Conservation (phyloP, 176 grass and related monocot genomes). For the Oryza rufipogon region DNA sequence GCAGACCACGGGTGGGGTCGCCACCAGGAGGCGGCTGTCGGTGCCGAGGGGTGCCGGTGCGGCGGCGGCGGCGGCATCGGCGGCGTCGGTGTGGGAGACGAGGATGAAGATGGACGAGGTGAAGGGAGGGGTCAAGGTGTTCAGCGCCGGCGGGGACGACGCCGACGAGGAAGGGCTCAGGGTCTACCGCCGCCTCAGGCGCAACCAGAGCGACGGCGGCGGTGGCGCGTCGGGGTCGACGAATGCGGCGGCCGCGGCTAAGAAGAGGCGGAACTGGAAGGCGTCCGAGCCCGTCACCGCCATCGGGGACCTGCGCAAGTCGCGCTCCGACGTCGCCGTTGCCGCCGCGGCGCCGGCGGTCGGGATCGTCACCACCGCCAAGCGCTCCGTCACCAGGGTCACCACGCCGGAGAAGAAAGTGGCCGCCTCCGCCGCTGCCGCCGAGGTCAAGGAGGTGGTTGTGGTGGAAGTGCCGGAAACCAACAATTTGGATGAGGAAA, state of each 20-base stretch:
- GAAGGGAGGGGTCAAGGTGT: slow-evolving; percentile 89
- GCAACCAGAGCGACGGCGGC: slow-evolving; percentile 67
- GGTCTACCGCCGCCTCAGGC: slow-evolving; percentile 62
- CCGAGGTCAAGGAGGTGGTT: slow-evolving; percentile 63
- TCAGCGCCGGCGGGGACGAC: slow-evolving; percentile 54
- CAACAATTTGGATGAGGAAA: slow-evolving; percentile 28
- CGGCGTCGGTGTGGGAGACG: slow-evolving; percentile 69
- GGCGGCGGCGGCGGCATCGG: slow-evolving; percentile 25
- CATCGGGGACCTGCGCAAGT: slow-evolving; percentile 61
- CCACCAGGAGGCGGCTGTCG: slow-evolving; percentile 56
- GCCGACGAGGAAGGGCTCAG: slow-evolving; percentile 79
- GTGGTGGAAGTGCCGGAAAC: slow-evolving; percentile 52
- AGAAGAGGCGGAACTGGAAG: slow-evolving; percentile 78
- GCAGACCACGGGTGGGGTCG: background rate
- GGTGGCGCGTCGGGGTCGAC: background rate
- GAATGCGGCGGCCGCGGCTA: slow-evolving; percentile 33
- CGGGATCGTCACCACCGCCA: background rate
- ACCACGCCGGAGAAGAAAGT: slow-evolving; percentile 51
- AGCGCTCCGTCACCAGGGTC: slow-evolving; percentile 35
- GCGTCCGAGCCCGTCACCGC: slow-evolving; percentile 54
- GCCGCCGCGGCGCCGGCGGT: background rate
- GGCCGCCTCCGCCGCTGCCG: background rate
- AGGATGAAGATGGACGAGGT: slow-evolving; percentile 92
- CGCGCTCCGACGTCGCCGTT: slow-evolving; percentile 47
- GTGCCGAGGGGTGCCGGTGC: slow-evolving; percentile 29